Conservation (phyloP, 306 rosid genomes). For the Cicer judaicum region DNA sequence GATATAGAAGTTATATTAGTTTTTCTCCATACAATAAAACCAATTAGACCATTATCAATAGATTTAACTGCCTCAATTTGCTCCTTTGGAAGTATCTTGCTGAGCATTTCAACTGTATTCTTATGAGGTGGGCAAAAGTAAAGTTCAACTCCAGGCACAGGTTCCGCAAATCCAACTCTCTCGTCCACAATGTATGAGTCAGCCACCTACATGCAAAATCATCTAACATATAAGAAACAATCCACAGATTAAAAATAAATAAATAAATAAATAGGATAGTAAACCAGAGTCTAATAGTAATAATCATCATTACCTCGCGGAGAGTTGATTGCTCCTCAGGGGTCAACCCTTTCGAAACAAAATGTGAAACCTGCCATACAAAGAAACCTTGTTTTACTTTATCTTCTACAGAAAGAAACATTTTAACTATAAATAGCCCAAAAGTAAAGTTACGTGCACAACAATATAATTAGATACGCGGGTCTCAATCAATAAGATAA, state of each 20-base stretch:
- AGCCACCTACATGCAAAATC: constrained; percentile 59
- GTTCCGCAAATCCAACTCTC: constrained; percentile 95
- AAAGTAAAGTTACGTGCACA: neutral
- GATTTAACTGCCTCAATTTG: constrained; percentile 77
- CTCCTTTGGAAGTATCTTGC: constrained; percentile 76
- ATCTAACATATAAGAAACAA: neutral
- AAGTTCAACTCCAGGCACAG: constrained; percentile 79
- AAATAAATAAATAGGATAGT: neutral
- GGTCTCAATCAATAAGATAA: neutral
- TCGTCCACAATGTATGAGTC: constrained; percentile 79
- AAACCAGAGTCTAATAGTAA: neutral
- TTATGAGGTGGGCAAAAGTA: constrained; percentile 92
- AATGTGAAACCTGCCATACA: constrained; percentile 74
- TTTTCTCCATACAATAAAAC: constrained; percentile 98
- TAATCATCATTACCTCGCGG: constrained; percentile 61
- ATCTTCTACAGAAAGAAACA: neutral
- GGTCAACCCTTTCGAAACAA: constrained; percentile 59
- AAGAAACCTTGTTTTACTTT: neutral
- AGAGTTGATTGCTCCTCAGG: constrained; percentile 62
- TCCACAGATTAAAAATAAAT: neutral
- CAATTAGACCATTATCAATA: constrained; percentile 92
- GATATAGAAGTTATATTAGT: constrained; percentile 67
- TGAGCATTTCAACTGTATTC: constrained; percentile 78
- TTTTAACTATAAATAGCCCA: neutral
- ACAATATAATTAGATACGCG: neutral